phyloP scores from a whole-genome alignment of 2,329 filamentous ascomycete species.

The Torrubiellomyces zombiae region DNA sequence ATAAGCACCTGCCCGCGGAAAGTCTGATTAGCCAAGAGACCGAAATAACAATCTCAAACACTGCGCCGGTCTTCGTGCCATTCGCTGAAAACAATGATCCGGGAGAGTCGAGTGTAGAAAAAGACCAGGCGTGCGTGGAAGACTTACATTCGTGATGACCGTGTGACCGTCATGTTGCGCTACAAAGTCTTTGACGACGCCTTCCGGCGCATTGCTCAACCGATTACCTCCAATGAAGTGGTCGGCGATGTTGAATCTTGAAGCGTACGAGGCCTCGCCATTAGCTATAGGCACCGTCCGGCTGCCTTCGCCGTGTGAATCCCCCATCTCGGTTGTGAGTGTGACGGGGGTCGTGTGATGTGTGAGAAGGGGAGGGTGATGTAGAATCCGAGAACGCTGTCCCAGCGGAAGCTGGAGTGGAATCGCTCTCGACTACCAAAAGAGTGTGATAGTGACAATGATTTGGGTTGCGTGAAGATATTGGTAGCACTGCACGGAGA shows the following conservation, averaged over 20 bases:
- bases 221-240: conserved; percentile 97
- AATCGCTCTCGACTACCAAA: too few species aligned
- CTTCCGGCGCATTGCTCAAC: conserved; percentile 62
- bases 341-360: too few species aligned
- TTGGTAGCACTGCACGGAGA: too few species aligned
- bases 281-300: conserved; percentile 36
- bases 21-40: too few species aligned
- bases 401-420: too few species aligned
- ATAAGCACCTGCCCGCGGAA: conserved; percentile 99
- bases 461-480: too few species aligned
- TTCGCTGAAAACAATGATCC: too few species aligned
- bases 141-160: conserved; percentile 86
- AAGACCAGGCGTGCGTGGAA: conserved; percentile 1
- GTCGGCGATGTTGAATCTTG: conserved; percentile 66
- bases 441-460: too few species aligned
- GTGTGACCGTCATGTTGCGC: conserved; percentile 81
- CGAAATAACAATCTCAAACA: too few species aligned
- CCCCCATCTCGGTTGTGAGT: too few species aligned
- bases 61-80: too few species aligned
- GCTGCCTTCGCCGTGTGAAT: conserved; percentile 27
- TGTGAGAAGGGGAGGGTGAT: conserved; percentile 5
- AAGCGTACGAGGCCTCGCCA: conserved; percentile 51
- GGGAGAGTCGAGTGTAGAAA: too few species aligned
- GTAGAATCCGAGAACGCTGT: conserved; percentile 4
- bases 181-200: conserved; percentile 94